These are phyloP conservation scores for Pneumocystis sp. DNA, from an alignment of 1,139 yeast species.

Conservation along the genomic window DNA sequence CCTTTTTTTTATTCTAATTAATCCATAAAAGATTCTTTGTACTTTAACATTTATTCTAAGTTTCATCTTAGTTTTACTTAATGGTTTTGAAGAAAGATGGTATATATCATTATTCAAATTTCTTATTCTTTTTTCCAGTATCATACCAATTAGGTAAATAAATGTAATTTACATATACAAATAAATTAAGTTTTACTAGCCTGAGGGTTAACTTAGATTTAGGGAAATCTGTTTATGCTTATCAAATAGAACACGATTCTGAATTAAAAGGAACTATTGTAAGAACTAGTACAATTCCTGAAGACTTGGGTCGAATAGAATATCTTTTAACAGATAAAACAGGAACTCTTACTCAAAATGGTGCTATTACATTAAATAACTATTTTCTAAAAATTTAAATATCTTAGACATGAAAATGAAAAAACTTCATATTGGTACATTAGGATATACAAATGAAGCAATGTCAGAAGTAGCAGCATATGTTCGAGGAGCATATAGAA, in stretches of 20 bases:
- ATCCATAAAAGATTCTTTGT: conserved; percentile 40
- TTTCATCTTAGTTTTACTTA: conserved; percentile 57
- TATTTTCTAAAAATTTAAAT: background rate
- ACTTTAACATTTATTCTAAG: conserved; percentile 70
- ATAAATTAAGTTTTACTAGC: conserved; percentile 20
- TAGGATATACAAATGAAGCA: conserved; percentile 82
- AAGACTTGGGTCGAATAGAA: conserved; percentile 90
- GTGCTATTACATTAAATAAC: background rate
- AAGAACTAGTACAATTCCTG: conserved; percentile 94
- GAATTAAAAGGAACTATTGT: conserved; percentile 79
- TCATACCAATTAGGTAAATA: conserved; percentile 60
- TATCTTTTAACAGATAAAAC: conserved; percentile 87
- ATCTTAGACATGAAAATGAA: conserved; percentile 67
- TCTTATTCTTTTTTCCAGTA: conserved; percentile 79
- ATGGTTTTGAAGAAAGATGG: conserved; percentile 69
- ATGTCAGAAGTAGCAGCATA: conserved; percentile 71
- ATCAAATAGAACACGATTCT: conserved; percentile 78
- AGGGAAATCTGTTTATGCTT: conserved; percentile 91
- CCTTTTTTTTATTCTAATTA: background rate
- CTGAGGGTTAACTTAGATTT: conserved; percentile 85
- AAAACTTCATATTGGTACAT: conserved; percentile 80
- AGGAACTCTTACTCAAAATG: conserved; percentile 94
- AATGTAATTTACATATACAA: background rate
- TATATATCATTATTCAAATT: conserved; percentile 81
- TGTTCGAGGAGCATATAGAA: conserved; percentile 22